Evolutionary conservation across 192 early-diverging fungal species (phyloP), one percentile per base, ranked within the genome.

Genomic region (Dispira simplex): DNA sequence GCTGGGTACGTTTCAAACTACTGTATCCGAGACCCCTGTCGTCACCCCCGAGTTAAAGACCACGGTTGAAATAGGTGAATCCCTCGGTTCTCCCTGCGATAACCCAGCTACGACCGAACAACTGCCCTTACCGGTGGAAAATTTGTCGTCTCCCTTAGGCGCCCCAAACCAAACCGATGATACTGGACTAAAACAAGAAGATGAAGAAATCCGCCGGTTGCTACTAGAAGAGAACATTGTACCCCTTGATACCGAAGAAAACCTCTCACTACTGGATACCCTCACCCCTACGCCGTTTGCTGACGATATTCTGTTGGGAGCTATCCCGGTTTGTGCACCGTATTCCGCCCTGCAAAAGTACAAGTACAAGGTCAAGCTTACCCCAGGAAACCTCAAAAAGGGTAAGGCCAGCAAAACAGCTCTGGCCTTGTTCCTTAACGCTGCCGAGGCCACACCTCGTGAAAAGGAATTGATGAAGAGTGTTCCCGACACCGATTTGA

Each of bases 281-380:
- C 74, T 99, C 59, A 96, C 91, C 0, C 80, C 85, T 8, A 68
- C 81, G 25, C 96, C 96, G 5, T 67, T 86, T 45, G 75, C 83
- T 0, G 78, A 83, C 1, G 96, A 99, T 74, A 85, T 82, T 43
- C 67, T 99, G 16, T 75, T 81, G 46, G 84, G 83, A 75, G 92
- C 90, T 12, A 78, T 99, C 11, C 91, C 96, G 0, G 89, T 99
- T 11, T 94, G 95, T 71, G 94, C 91, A 0, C 96, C 95, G 0
- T 99, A 95, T 79, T 64, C 66, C 9, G 80, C 87, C 4, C 72
- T 99, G 14, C 84, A 85, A 28, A 83, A 86, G 65, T 95, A 84
- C 79, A 94, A 92, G 74, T 99, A 94, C 75, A 94, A 90, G 70
- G 85, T 94, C 32, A 99, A 99, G 68, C 76, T 99, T 27, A 74